Percentiles rank a stretch among this genome's conserved stretches.
These are phyloP conservation scores for Blastosporella zonata DNA, from an alignment of 1,284 basidiomycete genomes.

Conservation along the genomic window DNA sequence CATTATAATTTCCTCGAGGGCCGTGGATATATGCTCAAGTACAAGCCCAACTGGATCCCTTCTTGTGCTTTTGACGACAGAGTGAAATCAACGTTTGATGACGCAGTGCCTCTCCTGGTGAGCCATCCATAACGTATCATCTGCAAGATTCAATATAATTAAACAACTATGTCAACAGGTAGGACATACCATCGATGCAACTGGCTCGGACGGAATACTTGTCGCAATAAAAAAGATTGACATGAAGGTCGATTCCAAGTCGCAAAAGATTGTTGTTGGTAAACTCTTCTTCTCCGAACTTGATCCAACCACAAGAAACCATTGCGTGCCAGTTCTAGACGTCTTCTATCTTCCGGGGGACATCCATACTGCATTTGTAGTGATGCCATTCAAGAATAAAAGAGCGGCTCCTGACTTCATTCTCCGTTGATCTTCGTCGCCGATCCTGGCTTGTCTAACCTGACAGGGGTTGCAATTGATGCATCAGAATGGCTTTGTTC, in stretches of 20 bases:
- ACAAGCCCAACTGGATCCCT: conserved; percentile 33
- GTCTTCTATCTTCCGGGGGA: conserved; percentile 25
- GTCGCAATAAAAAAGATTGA: conserved; percentile 28
- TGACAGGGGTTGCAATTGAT: conserved; percentile 39
- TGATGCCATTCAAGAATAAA: conserved; percentile 33
- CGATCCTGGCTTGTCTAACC: conserved; percentile 11
- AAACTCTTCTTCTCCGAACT: conserved; percentile 15
- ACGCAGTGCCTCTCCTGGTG: conserved; percentile 11
- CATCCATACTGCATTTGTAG: conserved; percentile 21
- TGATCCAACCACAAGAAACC: conserved; percentile 26
- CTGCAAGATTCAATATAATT: background rate
- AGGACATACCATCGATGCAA: conserved; percentile 27
- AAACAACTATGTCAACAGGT: background rate
- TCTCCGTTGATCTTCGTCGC: conserved; percentile 27
- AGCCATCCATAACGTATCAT: background rate
- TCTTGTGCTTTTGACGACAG: conserved; percentile 29
- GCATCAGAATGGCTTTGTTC: conserved; percentile 35
- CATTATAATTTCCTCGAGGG: conserved; percentile 26
- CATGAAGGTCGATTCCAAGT: background rate
- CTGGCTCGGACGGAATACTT: conserved; percentile 25
- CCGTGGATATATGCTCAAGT: conserved; percentile 34
- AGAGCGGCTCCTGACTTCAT: conserved; percentile 30
- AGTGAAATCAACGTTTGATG: conserved; percentile 18
- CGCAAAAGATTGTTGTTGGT: background rate
- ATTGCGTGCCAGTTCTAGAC: conserved; percentile 35